Conservation (phyloP, 306 rosid genomes). For the Glycine soja region DNA sequence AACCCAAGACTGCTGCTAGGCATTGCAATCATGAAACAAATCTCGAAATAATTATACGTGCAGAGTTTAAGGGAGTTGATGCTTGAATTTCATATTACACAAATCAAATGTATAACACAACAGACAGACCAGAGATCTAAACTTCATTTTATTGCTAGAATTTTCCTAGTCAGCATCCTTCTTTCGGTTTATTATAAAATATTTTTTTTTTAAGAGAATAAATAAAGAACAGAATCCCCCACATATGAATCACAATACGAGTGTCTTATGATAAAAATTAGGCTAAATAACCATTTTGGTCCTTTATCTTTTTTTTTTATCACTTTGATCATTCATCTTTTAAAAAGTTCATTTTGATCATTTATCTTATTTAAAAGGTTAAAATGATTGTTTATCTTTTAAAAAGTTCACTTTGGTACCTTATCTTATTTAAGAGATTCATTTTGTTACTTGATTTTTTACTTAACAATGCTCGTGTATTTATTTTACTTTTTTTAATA, state of each 20-base stretch:
- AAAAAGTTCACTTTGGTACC: too few relatives aligned
- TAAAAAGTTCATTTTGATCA: too few relatives aligned
- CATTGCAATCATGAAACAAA: background rate
- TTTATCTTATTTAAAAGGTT: too few relatives aligned
- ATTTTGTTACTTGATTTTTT: background rate
- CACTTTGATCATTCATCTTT: too few relatives aligned
- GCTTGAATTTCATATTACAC: background rate
- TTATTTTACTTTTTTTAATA: background rate
- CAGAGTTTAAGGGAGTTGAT: background rate
- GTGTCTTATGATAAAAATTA: too few relatives aligned
- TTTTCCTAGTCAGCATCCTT: background rate
- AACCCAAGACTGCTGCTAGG: background rate
- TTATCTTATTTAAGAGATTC: too few relatives aligned
- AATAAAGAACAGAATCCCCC: conserved; percentile 12
- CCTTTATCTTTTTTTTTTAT: too few relatives aligned
- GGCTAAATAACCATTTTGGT: too few relatives aligned
- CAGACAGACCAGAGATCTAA: background rate
- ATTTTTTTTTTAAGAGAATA: background rate
- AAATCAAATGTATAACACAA: background rate
- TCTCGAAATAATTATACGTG: background rate
- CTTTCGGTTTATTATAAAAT: too few relatives aligned
- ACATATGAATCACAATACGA: background rate
- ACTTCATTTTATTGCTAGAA: background rate
- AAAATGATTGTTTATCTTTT: too few relatives aligned
- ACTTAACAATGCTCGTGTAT: conserved; percentile 2